Conservation (phyloP, 345 rosid species). For the Nasturtium officinale region DNA sequence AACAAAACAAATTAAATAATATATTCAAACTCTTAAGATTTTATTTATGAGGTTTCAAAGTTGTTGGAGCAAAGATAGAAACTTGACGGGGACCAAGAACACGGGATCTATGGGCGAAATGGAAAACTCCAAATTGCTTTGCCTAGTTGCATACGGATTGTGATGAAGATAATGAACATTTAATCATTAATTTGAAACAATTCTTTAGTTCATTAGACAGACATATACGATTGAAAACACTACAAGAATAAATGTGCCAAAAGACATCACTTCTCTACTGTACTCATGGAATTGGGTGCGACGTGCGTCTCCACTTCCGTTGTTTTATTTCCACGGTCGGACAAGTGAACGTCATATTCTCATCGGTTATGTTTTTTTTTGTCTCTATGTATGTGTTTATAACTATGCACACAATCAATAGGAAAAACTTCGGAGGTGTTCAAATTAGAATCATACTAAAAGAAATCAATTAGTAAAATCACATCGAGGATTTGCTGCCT, state of each 20-base stretch:
- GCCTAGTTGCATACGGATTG: background rate
- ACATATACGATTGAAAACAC: slow-evolving; percentile 6
- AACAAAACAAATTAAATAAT: no score
- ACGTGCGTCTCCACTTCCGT: slow-evolving; percentile 37
- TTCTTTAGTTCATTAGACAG: background rate
- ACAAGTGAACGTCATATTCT: slow-evolving; percentile 31
- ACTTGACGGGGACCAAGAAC: background rate
- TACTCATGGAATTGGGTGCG: slow-evolving; percentile 3
- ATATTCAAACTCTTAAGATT: background rate
- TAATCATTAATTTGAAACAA: background rate
- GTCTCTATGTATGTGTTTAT: slow-evolving; percentile 9
- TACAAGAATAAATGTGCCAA: slow-evolving; percentile 14
- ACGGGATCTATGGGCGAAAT: background rate
- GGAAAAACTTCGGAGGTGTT: background rate
- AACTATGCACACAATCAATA: slow-evolving; percentile 6
- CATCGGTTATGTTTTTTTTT: background rate
- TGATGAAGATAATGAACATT: background rate
- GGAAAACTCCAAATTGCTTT: background rate
- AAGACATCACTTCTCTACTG: slow-evolving; percentile 13
- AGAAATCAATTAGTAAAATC: background rate
- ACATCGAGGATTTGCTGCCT: slow-evolving; percentile 19
- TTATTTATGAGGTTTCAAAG: slow-evolving; percentile 13
- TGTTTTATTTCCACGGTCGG: slow-evolving; percentile 18
- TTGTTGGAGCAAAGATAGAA: background rate
- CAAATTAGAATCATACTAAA: background rate